phyloP scores from a whole-genome alignment of 176 grass and related monocot species.

The Musa troglodytarum region DNA sequence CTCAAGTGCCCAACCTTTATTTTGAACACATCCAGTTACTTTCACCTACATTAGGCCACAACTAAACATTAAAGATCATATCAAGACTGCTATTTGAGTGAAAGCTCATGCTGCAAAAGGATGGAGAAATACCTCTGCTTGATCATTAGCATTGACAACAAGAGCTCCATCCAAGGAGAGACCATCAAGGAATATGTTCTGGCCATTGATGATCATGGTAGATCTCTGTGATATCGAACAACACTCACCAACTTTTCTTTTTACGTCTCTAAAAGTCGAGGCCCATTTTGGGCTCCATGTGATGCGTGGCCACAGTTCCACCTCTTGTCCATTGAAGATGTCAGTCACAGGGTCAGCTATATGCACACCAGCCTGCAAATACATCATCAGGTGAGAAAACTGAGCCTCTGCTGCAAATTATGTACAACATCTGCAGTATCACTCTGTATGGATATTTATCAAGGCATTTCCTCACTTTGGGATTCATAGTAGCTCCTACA shows the following conservation, averaged over 20 bases:
- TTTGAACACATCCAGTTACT: constrained; percentile 37
- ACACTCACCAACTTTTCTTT: constrained; percentile 33
- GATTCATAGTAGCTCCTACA: background rate
- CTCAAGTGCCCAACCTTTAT: constrained; percentile 58
- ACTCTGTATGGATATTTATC: background rate
- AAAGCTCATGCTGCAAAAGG: background rate
- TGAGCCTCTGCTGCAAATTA: background rate
- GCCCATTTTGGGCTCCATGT: constrained; percentile 85
- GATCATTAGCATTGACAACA: constrained; percentile 45
- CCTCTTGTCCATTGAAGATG: constrained; percentile 84
- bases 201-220: constrained; percentile 53
- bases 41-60: constrained; percentile 35
- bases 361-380: constrained; percentile 52
- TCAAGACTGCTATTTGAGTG: background rate
- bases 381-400: background rate
- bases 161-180: constrained; percentile 70
- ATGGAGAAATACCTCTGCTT: constrained; percentile 56
- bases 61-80: background rate
- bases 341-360: constrained; percentile 59
- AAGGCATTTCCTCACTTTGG: background rate
- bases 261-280: constrained; percentile 51
- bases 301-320: constrained; percentile 78
- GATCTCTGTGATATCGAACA: constrained; percentile 61
- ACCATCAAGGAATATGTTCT: constrained; percentile 40
- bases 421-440: background rate